These are phyloP conservation scores for Stephania japonica DNA, from an alignment of 164 flowering plant genomes.

Conservation along the genomic window DNA sequence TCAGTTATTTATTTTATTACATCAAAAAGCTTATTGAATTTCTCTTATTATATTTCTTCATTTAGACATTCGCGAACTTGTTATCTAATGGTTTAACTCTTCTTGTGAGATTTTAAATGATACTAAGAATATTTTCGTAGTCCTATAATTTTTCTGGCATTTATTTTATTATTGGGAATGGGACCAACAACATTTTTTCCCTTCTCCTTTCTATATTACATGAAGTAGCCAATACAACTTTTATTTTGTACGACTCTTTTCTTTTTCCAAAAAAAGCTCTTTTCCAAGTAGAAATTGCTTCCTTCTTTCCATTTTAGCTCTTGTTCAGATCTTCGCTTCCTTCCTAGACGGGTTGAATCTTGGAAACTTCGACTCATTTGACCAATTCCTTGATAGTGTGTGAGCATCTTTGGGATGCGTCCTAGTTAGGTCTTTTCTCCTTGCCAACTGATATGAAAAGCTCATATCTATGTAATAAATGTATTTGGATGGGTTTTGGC, in stretches of 20 bases:
- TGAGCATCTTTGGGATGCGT: too few species aligned
- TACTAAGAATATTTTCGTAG: not conserved
- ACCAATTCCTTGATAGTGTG: too few species aligned
- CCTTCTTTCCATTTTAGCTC: too few species aligned
- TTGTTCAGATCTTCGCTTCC: too few species aligned
- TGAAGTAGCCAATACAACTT: not conserved
- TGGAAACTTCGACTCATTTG: too few species aligned
- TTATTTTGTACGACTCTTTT: not conserved
- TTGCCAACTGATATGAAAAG: too few species aligned
- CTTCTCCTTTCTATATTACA: not conserved
- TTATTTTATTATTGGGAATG: not conserved
- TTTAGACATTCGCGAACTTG: not conserved
- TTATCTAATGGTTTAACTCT: not conserved
- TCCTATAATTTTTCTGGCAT: not conserved
- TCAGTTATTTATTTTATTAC: not conserved
- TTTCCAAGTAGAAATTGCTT: too few species aligned
- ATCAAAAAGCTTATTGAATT: not conserved
- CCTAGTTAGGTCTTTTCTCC: too few species aligned
- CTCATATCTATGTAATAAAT: too few species aligned
- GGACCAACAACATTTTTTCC: not conserved
- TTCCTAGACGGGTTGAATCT: too few species aligned
- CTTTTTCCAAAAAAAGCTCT: not conserved
- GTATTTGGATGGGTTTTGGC: too few species aligned
- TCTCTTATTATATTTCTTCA: not conserved
- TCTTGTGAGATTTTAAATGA: not conserved